Evolutionary conservation across 345 rosid species (phyloP), one percentile per base, ranked within the genome.

Genomic region (Combretum micranthum): DNA sequence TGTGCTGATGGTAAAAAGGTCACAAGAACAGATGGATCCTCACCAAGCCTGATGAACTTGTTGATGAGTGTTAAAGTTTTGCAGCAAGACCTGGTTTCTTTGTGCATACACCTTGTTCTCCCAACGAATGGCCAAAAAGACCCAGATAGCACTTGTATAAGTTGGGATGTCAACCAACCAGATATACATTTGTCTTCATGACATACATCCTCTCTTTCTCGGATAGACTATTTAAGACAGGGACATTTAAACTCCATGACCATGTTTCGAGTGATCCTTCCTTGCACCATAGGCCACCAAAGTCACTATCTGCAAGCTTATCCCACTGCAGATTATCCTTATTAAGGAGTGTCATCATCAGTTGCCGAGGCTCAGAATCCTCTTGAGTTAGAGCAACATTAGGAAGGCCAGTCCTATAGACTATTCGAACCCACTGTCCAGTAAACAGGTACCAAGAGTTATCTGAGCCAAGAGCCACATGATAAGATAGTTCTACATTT

Each of bases 191-290:
- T n/a, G n/a, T n/a, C n/a, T n/a, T n/a, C n/a, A n/a, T n/a, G n/a
- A n/a, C n/a, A n/a, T n/a, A n/a, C n/a, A n/a, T n/a, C n/a, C n/a
- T n/a, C n/a, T 88, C 93, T 48, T 64, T 75, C 51, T 86, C 91
- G 0, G 86, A 82, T 55, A 92, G 86, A 65, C 96, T 88, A 68
- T 74, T 84, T 65, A 92, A 70, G 70, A 92, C 93, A 1, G 98
- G 98, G 56, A 88, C 98, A 58, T 88, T 86, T 71, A 88, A 75
- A 66, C 96, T 86, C 99, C 99, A 92, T 0, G 97, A 84, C 99
- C 99, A 88, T 45, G 99, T 86, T 70, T 88, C 99, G 15, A 92
- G 64, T 58, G 97, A 92, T 56, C 97, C 98, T 69, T 86, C 96
- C 71, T 67, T 67, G 70, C 60, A 72, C 95, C 90, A 92, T 64